phyloP scores from a whole-genome alignment of 768 basidiomycete genomes.

The Mrakia gelida region DNA sequence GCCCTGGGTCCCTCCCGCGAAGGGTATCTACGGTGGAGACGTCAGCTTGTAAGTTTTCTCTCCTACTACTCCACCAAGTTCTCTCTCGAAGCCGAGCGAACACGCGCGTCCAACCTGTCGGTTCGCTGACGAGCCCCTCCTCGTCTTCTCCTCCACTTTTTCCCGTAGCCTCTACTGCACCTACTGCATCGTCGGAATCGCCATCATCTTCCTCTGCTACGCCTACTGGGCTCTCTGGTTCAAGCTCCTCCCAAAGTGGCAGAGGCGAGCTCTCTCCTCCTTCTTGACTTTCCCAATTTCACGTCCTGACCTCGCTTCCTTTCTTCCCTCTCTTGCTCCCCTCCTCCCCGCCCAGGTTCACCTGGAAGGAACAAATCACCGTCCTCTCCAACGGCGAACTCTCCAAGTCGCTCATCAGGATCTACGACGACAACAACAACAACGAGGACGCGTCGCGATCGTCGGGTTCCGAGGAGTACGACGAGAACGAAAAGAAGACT shows the following conservation, averaged over 20 bases:
- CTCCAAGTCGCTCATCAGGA: neutral
- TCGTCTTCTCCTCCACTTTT: neutral
- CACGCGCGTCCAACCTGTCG: no score
- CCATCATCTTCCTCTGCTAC: slow-evolving; percentile 36
- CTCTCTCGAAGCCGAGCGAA: no score
- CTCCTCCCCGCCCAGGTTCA: neutral
- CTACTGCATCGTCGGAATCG: slow-evolving; percentile 34
- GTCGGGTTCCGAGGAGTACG: neutral
- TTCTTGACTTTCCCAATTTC: no score
- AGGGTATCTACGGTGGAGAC: slow-evolving; percentile 41
- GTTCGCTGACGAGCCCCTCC: slow-evolving; percentile 34
- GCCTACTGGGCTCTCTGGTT: slow-evolving; percentile 49
- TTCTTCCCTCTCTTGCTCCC: neutral
- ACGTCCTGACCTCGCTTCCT: no score
- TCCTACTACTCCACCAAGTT: no score
- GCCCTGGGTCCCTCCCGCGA: slow-evolving; percentile 42
- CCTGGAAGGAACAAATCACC: slow-evolving; percentile 2
- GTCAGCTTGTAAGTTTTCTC: slow-evolving; percentile 40
- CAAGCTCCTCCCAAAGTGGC: slow-evolving; percentile 46
- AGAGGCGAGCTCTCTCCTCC: neutral
- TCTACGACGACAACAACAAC: neutral
- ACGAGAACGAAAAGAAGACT: neutral
- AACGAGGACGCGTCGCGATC: neutral
- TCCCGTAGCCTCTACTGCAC: slow-evolving; percentile 33
- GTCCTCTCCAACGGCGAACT: slow-evolving; percentile 3